Conservation (phyloP, 768 basidiomycete species). For the Pisolithus marmoratus region DNA sequence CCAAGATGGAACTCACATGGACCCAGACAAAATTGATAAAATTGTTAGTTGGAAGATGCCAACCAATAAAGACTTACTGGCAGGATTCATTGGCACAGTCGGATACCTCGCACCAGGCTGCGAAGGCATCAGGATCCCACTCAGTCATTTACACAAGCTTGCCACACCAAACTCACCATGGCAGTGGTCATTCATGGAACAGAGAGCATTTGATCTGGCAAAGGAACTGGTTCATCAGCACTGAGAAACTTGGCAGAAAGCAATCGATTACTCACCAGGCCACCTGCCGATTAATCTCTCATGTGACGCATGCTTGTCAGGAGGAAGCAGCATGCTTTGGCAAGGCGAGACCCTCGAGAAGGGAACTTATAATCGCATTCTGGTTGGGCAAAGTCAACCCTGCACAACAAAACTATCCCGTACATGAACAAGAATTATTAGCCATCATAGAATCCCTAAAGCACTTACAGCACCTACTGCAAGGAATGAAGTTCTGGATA, state of each 20-base stretch:
- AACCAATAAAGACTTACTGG: too few relatives aligned
- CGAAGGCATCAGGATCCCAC: too few relatives aligned
- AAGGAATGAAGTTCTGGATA: constrained; percentile 16
- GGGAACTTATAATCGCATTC: constrained; percentile 16
- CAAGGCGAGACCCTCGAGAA: constrained; percentile 17
- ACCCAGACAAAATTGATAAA: too few relatives aligned
- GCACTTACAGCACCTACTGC: constrained; percentile 21
- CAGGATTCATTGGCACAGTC: too few relatives aligned
- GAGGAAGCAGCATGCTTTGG: constrained; percentile 13
- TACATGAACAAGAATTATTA: constrained; percentile 34
- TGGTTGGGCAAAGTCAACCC: constrained; percentile 24
- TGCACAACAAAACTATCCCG: constrained; percentile 29
- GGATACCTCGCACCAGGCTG: too few relatives aligned
- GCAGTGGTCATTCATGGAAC: constrained; percentile 25
- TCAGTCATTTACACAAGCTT: constrained; percentile 26
- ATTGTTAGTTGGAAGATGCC: too few relatives aligned
- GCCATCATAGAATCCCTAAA: constrained; percentile 34
- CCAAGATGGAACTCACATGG: too few relatives aligned
- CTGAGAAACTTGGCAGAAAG: constrained; percentile 12
- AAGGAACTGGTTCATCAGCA: constrained; percentile 15
- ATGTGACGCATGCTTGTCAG: constrained; percentile 18
- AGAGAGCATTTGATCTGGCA: constrained; percentile 27
- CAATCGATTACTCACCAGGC: constrained; percentile 14
- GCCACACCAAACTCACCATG: constrained; percentile 11
- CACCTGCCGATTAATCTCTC: constrained; percentile 12